Base-by-base conservation (phyloP, 805 yeast genomes). In the Saturnispora zaruensis region DNA sequence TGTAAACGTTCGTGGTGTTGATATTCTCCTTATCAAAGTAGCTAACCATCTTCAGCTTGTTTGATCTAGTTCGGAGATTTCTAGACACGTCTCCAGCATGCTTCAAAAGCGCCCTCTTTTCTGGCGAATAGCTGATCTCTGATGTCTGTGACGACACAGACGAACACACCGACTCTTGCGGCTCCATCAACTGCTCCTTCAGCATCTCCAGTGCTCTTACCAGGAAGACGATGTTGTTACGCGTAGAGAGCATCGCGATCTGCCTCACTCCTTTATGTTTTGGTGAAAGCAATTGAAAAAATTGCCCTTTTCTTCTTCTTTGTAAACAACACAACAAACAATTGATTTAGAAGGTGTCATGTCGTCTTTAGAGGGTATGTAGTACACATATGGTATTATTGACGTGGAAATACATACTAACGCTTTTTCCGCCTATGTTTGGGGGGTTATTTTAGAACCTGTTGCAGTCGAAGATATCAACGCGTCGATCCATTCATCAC, bases 301-400 rank as follows among this genome's bases (percentile, higher is more conserved):
- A 36, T 36, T 36, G 40, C 40, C 44, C 25, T 26, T 23, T 41
- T 41, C 26, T 24, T 9, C 21, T 41, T 30, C 44, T 41, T 41
- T 41, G 40, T 36, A 36, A 36, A 36, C 40, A 36, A 36, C 33
- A 30, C 44, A 30, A 26, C n/a, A 26, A 41, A 41, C 11, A 4
- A 18, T 14, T 30, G 14, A 18, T 30, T 41, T 41, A 18, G 16
- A 41, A 20, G 8, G 23, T 14, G 37, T 21, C 13, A 45, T 45
- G 48, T 36, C 48, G 18, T 46, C 49, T 13, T 18, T 46, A 23
- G 41, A 46, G 37, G 49, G 49, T 46, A 46, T 41, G 49, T 37
- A 34, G 13, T 13, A 25, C 16, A n/a, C 6, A 13, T 3, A n/a
- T 4, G 30, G 8, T 5, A 6, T 33, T 44, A 5, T 8, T 8